Base-by-base conservation (phyloP, 306 rosid genomes). In the Corylus heterophylla region DNA sequence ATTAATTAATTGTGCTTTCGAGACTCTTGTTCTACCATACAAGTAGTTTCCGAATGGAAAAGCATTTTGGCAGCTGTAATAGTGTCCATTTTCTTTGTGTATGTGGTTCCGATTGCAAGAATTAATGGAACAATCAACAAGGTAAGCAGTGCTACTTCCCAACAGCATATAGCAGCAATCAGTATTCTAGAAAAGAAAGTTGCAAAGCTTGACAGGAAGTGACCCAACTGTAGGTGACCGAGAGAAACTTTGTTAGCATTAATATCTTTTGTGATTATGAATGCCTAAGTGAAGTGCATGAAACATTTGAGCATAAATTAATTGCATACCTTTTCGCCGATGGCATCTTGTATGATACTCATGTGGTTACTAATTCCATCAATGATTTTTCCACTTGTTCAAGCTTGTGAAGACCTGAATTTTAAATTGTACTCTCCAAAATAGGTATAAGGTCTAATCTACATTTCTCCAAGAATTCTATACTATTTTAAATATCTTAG, bases 311-410 rank as follows among this genome's bases (percentile, higher is more conserved):
- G 20, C 7, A 87, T 7, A 59, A 51, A 68, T 22, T 20, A 8
- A 11, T 82, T 85, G 29, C 29, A 7, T 73, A 93, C 93, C 97
- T 86, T 93, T 76, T 93, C 97, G 62, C 98, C 97, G 29, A 91
- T 91, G 29, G 95, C 98, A 74, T 90, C 93, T 55, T 90, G 98
- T 74, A 93, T 93, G 81, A 90, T 79, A 79, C 84, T 92, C 86
- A 90, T 90, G 78, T 94, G 92, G 12, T 81, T 82, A 84, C 92
- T 89, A 13, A 92, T 89, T 81, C 97, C 98, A 58, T 78, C 87
- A 39, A 92, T 94, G 69, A 94, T 81, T 79, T 84, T 92, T 7
- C 89, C 91, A 81, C 82, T 85, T 10, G 97, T 89, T 81, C n/a
- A n/a, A n/a, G n/a, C n/a, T n/a, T n/a, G n/a, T n/a, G n/a, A 22